Conservation (phyloP, 768 basidiomycete species). For the Lactifluus volemus region DNA sequence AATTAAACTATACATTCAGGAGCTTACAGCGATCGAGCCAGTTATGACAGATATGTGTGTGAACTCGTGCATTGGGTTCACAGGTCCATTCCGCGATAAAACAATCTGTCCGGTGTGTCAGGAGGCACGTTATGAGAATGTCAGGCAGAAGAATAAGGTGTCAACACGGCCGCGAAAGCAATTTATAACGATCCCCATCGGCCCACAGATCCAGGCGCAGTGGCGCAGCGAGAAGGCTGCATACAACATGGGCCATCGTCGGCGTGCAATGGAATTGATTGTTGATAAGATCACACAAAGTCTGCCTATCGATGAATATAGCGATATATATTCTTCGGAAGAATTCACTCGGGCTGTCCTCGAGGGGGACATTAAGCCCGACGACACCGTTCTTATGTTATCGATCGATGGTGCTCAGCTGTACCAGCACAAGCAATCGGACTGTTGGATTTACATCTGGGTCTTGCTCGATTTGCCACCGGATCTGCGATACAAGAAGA, state of each 20-base stretch:
- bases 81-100: too few species aligned
- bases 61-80: background rate
- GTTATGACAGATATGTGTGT: background rate
- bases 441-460: slow-evolving; percentile 31
- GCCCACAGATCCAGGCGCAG: background rate
- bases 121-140: background rate
- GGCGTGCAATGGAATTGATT: too few species aligned
- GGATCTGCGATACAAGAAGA: slow-evolving; percentile 17
- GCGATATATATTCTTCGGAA: background rate
- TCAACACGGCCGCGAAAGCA: background rate
- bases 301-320: background rate
- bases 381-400: too few species aligned
- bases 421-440: too few species aligned
- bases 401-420: too few species aligned
- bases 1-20: too few species aligned
- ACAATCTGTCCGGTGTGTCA: background rate
- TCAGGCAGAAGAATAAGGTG: background rate
- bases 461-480: slow-evolving; percentile 29
- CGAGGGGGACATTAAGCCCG: background rate
- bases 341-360: slow-evolving; percentile 25
- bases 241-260: too few species aligned
- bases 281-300: background rate
- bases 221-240: too few species aligned
- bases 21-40: background rate
- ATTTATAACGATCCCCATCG: background rate